Conservation (phyloP, 2,329 filamentous ascomycete genomes). For the Alternaria ethzedia region DNA sequence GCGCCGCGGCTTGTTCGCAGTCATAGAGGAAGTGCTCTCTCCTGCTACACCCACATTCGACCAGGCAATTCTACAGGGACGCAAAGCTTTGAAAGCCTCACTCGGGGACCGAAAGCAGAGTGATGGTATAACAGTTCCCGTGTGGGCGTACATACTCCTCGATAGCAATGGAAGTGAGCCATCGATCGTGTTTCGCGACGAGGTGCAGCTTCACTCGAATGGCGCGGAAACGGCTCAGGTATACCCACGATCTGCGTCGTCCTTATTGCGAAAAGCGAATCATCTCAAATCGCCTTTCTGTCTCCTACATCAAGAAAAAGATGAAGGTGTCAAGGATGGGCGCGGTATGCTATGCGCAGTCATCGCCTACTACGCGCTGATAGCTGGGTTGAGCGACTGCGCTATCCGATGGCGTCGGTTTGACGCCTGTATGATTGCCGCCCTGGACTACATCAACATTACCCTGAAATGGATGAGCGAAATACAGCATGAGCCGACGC, state of each 20-base stretch:
- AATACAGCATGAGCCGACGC: neutral
- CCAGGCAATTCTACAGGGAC: neutral
- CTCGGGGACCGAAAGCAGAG: neutral
- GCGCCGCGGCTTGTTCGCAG: neutral
- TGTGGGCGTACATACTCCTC: neutral
- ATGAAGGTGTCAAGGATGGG: neutral
- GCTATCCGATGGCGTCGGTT: neutral
- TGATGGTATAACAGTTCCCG: neutral
- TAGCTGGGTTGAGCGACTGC: neutral
- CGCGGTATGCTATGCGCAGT: neutral
- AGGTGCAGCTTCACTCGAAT: fast-evolving
- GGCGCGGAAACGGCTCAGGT: neutral
- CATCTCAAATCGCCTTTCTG: neutral
- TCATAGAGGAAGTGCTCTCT: neutral
- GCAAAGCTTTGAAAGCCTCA: neutral
- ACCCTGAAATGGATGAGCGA: neutral
- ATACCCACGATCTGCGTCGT: neutral
- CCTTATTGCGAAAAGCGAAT: neutral
- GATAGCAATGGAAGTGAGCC: neutral
- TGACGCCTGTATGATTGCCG: neutral
- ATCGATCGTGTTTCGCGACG: neutral
- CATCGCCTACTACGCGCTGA: neutral
- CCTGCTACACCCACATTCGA: neutral
- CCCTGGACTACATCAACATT: neutral
- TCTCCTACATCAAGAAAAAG: neutral